Percentiles rank a stretch among this genome's conserved stretches.
These are phyloP conservation scores for Pseudogymnoascus sp. DNA, from an alignment of 2,329 filamentous ascomycete species.

Conservation along the genomic window DNA sequence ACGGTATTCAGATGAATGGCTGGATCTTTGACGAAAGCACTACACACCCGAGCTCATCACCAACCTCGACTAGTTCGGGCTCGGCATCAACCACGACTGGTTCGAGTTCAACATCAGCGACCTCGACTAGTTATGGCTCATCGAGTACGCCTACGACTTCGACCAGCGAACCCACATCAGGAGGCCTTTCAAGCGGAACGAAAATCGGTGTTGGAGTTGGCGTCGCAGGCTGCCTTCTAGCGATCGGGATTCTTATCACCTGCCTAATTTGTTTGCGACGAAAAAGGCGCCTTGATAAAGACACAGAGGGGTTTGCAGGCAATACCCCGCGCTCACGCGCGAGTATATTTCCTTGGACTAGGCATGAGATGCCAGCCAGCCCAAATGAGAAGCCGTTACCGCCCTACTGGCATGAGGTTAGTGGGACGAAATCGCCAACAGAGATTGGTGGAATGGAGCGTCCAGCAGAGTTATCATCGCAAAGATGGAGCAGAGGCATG, in stretches of 20 bases:
- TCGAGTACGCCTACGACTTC: not conserved
- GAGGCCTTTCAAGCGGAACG: not conserved
- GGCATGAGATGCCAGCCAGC: not conserved
- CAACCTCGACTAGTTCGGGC: not conserved
- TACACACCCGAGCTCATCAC: not conserved
- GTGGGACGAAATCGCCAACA: not conserved
- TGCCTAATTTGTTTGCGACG: not conserved
- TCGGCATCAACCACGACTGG: not conserved
- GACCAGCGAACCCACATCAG: not conserved
- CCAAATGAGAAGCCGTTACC: not conserved
- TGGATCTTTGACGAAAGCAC: not conserved
- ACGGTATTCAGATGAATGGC: not conserved
- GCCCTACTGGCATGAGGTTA: not conserved
- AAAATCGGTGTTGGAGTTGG: not conserved
- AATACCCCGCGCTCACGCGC: not conserved
- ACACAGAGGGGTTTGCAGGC: not conserved
- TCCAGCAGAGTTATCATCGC: not conserved
- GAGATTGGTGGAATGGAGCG: not conserved
- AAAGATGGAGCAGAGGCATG: slow-evolving; percentile 4
- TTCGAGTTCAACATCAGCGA: not conserved
- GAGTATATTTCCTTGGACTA: not conserved
- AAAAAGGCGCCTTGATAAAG: not conserved
- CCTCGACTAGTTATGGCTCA: not conserved
- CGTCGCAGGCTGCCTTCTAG: not conserved
- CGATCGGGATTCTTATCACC: not conserved